Base-by-base conservation (phyloP, 805 yeast genomes). In the Candida maesae region DNA sequence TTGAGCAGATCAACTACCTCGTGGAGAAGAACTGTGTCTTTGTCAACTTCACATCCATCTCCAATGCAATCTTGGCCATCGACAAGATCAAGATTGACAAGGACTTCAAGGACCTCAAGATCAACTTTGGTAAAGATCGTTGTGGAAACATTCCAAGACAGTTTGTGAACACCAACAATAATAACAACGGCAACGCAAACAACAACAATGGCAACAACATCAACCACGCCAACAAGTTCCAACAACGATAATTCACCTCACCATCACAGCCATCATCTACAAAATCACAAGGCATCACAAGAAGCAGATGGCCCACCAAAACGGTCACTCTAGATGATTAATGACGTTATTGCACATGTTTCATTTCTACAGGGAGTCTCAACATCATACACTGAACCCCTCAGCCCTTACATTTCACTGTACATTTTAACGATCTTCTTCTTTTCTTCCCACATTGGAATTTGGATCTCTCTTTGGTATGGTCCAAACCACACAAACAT, bases 111-210 rank as follows among this genome's bases (percentile, higher is more conserved):
- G 73, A 74, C 44, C 72, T 89, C 54, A 87, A 87, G 62, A 84
- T 91, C 52, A 88, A 89, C 60, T 90, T 85, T 60, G 97, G 97
- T 38, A 89, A 89, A 59, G 96, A 88, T 60, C 75, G 99, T 57
- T 91, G 98, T 64, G 98, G 97, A 23, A 88, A 90, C 58, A 79
- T 88, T 45, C 96, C 97, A 36, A 74, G 95, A 56, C 91, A 82
- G 60, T 79, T 78, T 30, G 55, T 51, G 19, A 52, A 49, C 28
- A 40, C 35, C 38, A 55, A 49, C 38, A 55, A 49, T 25, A 13
- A 23, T 11, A 24, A 12, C 20, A 18, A 15, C 21, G 18, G 18
- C 36, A 8, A 25, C 28, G 28, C 28, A 25, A 8, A 10, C 28
- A 25, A 25, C 28, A 10, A 13, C n/a, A 10, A 25, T n/a, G 19